Evolutionary conservation across 1,284 basidiomycete genomes (phyloP), one percentile per base, ranked within the genome.

Genomic region (Papiliotrema fonsecae): DNA sequence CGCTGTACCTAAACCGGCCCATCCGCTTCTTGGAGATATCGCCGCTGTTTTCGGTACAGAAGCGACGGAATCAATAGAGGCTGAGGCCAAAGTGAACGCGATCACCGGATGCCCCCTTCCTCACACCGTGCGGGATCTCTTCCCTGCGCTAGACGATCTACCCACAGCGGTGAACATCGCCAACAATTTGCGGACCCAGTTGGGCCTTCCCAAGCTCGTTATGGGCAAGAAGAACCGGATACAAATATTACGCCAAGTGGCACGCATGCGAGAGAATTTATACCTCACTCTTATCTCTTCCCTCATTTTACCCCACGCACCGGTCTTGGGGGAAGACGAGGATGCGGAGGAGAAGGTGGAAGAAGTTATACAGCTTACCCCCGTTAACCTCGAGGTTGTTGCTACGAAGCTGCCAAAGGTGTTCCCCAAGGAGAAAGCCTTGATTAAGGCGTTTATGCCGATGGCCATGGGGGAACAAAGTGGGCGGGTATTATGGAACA

Each of bases 401-500:
- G 41, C 22, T 21, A 51, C 49, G 34, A 46, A 32, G 18, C 37
- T 66, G 27, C 60, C 57, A 0, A 50, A 44, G 16, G 46, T 40
- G 16, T 64, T 64, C 32, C 51, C 54, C 2, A 39, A 28, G 16
- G 62, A 66, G 34, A 60, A 54, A 32, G 18, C 32, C 18, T 22
- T 40, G 21, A 50, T 64, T 35, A 58, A 57, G 40, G 34, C 50
- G 25, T 58, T 57, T 18, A 25, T 61, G 32, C 45, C 47, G n/a
- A 52, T 38, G 25, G 50, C 52, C 24, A 56, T 52, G 42, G 60
- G 63, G 11, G 61, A 65, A 34, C 41, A 27, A 26, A 45, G 52
- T 14, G 60, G 62, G 13, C 50, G 57, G 32, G 65, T 70, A 6
- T 49, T 62, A 4, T 70, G 68, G 68, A 47, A 58, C 25, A 52